Conservation (phyloP, 1,284 basidiomycete species). For the Peniophora sp. region DNA sequence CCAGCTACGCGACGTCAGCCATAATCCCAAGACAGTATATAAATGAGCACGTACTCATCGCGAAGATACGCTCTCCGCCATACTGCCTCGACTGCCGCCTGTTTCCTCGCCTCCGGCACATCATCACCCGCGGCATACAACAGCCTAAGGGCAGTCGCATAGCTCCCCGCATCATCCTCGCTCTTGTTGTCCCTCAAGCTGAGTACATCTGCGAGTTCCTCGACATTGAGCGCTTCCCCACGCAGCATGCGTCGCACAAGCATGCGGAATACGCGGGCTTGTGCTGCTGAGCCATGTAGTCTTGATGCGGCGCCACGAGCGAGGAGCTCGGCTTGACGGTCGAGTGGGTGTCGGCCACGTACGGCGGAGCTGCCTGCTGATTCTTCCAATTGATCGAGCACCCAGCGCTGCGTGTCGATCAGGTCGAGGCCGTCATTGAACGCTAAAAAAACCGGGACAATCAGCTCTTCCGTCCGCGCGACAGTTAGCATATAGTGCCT, state of each 20-base stretch:
- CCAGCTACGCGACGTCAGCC: conserved; percentile 48
- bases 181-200: conserved; percentile 60
- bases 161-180: conserved; percentile 44
- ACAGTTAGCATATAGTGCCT: conserved; percentile 9
- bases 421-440: conserved; percentile 74
- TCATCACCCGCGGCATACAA: conserved; percentile 44
- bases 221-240: conserved; percentile 58
- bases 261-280: conserved; percentile 52
- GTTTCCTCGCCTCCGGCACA: conserved; percentile 61
- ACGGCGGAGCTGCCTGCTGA: conserved; percentile 11
- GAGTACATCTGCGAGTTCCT: conserved; percentile 64
- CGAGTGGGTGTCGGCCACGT: conserved; percentile 43
- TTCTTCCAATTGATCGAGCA: conserved; percentile 51
- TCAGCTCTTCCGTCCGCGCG: background rate
- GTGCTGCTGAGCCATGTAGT: conserved; percentile 35
- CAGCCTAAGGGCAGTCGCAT: conserved; percentile 56
- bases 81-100: conserved; percentile 63
- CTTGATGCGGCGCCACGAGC: conserved; percentile 43
- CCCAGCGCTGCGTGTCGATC: conserved; percentile 61
- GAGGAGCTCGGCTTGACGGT: conserved; percentile 59
- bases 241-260: conserved; percentile 59
- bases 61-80: conserved; percentile 87
- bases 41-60: conserved; percentile 64
- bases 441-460: conserved; percentile 24
- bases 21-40: background rate